Base-by-base conservation (phyloP, 331 rosid genomes). In the Stylosanthes scabra region DNA sequence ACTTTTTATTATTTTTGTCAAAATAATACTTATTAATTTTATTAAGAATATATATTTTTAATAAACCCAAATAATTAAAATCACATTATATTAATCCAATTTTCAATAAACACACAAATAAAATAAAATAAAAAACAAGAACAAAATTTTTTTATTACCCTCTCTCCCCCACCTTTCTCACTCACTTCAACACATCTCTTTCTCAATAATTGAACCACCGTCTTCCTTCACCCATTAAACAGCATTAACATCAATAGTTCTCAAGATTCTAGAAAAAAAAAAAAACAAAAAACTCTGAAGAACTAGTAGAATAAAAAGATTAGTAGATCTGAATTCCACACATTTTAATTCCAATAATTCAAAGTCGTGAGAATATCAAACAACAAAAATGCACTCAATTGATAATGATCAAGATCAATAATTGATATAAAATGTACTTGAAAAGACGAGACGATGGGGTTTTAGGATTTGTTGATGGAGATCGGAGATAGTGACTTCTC, bases 401-500 rank as follows among this genome's bases (percentile, higher is more conserved):
- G 64, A 73, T 59, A 45, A 25, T 10, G 31, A 15, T 3, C 2
- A 42, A 4, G 7, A 16, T 34, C 45, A 55, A 66, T 0, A 60
- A 77, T 68, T 72, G 34, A 59, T 31, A 59, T 9, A 63, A 16
- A 60, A 63, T 10, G 14, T 59, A 79, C 97, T 96, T 76, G 78
- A 69, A 71, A 76, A 55, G 84, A 77, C 75, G 82, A 74, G 54
- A 50, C 39, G 57, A 52, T 9, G 70, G 55, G 62, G 66, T 58
- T 58, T 73, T 74, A 77, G 87, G 82, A 88, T 85, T 89, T 73
- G 63, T n/a, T 13, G 81, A 75, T 68, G 65, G 86, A 83, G 94
- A 90, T 88, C 96, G 76, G 79, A 85, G 81, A 80, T 51, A 46
- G 49, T 58, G 71, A 83, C 78, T 76, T 27, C 54, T 51, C 63